Conservation (phyloP, 257 asterid species). For the Primulina tabacum region DNA sequence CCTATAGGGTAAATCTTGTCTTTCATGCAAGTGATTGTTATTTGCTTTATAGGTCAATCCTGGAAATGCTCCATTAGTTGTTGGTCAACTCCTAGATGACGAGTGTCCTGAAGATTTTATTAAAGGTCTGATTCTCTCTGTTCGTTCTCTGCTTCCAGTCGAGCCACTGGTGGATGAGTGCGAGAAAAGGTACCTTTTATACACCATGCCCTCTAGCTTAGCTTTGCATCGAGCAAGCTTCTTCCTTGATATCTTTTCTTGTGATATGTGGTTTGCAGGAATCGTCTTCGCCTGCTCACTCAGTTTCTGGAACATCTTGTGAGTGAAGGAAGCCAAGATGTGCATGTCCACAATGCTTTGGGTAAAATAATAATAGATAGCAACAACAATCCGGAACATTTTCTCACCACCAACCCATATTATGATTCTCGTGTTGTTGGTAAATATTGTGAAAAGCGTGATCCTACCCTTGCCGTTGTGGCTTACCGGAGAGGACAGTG, state of each 20-base stretch:
- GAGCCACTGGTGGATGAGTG: slow-evolving; percentile 96
- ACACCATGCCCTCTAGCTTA: too few species aligned
- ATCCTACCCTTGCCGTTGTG: slow-evolving; percentile 97
- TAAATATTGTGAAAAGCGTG: slow-evolving; percentile 94
- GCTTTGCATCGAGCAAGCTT: too few species aligned
- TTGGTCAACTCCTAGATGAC: slow-evolving; percentile 92
- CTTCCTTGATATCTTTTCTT: slow-evolving; percentile 23
- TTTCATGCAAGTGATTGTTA: too few species aligned
- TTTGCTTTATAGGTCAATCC: slow-evolving; percentile 99
- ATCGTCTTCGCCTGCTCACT: slow-evolving; percentile 88
- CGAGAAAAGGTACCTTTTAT: slow-evolving; percentile 98
- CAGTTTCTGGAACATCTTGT: slow-evolving; percentile 98
- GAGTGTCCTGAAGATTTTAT: slow-evolving; percentile 97
- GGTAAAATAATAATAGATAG: slow-evolving; percentile 95
- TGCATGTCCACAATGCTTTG: slow-evolving; percentile 94
- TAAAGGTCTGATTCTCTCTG: slow-evolving; percentile 89
- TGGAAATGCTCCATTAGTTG: slow-evolving; percentile 94
- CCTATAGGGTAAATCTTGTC: too few species aligned
- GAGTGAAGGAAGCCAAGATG: slow-evolving; percentile 98
- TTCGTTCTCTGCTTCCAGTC: slow-evolving; percentile 91
- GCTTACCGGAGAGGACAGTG: slow-evolving; percentile 96
- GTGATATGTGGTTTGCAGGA: slow-evolving; percentile 44
- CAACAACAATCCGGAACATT: slow-evolving; percentile 98
- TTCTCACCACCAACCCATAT: slow-evolving; percentile 89
- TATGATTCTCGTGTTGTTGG: slow-evolving; percentile 96